Percentiles rank a stretch among this genome's conserved stretches.
phyloP scores from a whole-genome alignment of 2,329 filamentous ascomycete species.

The Meredithiella fracta region DNA sequence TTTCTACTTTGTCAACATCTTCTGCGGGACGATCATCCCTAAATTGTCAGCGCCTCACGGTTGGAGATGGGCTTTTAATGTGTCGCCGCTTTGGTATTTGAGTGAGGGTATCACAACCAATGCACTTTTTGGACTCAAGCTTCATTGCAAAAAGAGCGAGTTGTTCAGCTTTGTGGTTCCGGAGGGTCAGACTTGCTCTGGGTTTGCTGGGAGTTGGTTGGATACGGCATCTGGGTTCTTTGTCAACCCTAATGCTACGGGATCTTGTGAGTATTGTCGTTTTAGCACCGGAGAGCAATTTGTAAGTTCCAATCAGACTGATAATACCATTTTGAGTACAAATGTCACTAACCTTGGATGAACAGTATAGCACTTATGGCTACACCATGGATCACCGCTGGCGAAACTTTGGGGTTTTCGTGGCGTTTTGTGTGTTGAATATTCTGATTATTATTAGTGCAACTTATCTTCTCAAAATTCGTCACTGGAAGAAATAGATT shows the following conservation, averaged over 20 bases:
- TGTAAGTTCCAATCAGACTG: slow-evolving; percentile 1
- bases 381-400: neutral
- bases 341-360: neutral
- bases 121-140: neutral
- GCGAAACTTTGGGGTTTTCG: neutral
- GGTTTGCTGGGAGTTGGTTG: neutral
- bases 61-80: slow-evolving; percentile 6
- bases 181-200: neutral
- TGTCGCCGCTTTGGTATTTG: neutral
- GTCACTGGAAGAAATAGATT: neutral
- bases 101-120: neutral
- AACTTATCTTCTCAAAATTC: slow-evolving; percentile 4
- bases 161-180: neutral
- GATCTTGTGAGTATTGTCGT: neutral
- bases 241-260: neutral
- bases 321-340: neutral
- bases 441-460: neutral
- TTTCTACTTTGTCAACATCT: slow-evolving; percentile 3
- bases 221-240: neutral
- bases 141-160: neutral
- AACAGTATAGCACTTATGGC: neutral
- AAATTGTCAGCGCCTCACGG: neutral
- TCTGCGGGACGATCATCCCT: neutral
- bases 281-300: neutral
- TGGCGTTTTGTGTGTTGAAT: neutral